Evolutionary conservation across 2,329 filamentous ascomycete genomes (phyloP).

Genomic region (Botrytis galanthina): DNA sequence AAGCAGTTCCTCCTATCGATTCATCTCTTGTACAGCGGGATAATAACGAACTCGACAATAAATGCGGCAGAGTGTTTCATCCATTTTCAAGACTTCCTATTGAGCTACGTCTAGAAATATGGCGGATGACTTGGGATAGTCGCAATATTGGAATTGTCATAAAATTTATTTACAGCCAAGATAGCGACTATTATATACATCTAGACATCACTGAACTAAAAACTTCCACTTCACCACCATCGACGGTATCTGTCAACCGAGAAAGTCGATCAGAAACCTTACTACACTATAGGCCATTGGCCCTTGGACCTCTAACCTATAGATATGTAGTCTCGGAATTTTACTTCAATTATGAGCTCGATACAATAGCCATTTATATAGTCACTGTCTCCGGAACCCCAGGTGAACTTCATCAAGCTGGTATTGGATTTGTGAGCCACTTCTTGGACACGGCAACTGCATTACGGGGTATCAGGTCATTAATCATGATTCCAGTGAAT

Average conservation of each 20-base stretch:
- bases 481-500: neutral
- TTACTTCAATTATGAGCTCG: neutral
- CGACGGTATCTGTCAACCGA: neutral
- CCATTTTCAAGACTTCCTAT: neutral
- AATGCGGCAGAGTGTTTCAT: neutral
- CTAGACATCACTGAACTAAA: neutral
- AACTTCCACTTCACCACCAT: neutral
- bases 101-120: neutral
- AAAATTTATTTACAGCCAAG: no score
- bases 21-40: neutral
- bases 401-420: no score
- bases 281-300: neutral
- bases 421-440: rapidly evolving
- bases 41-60: neutral
- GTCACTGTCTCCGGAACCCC: no score
- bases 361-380: neutral
- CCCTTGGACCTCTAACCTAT: rapidly evolving
- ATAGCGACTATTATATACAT: no score
- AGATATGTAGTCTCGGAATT: neutral
- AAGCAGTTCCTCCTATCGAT: neutral
- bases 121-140: neutral
- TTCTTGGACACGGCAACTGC: neutral
- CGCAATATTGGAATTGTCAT: neutral
- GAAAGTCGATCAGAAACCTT: neutral
- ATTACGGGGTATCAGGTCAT: neutral